Evolutionary conservation across 768 basidiomycete genomes (phyloP), one percentile per base, ranked within the genome.

Genomic region (Suillus bovinus): DNA sequence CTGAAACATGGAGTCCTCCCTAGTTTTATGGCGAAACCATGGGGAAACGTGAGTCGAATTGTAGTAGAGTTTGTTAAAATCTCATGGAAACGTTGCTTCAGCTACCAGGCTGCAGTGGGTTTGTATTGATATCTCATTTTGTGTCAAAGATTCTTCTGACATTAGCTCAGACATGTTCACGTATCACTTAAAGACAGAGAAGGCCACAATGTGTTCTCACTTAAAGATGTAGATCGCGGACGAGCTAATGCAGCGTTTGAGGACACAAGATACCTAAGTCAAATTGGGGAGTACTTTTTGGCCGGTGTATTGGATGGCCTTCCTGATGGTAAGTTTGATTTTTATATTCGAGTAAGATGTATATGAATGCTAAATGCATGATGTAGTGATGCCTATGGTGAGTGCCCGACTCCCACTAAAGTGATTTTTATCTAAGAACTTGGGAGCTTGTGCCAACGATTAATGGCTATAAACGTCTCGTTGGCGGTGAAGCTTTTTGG

Each of bases 1-100:
- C 91, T 97, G 84, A 86, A 89, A 72, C 82, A 91, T 66, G 91
- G 90, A 10, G 81, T 99, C 60, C 84, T 94, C 42, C 96, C 97
- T 1, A 96, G 93, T 63, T 99, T 99, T 77, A 99, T 98, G 96
- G 95, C 96, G 0, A 98, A 98, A 69, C 96, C 96, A 29, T 97
- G 93, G 91, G 89, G 88, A 36, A 88, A 93, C 70, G 94, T 95
- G 70, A 71, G 89, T 61, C 54, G 3, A 27, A 33, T 42, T 6
- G 34, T 6, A 60, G 20, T 46, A 42, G 38, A 22, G 38, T 31
- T 54, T 54, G 38, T 69, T 49, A 61, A 34, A 9, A 34, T 59
- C 36, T 52, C 29, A 59, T 44, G 57, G 39, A 65, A 16, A 63
- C 61, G 31, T 38, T 13, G 42, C 10, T 11, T 44, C 67, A 97